Evolutionary conservation across 1,284 basidiomycete genomes (phyloP), one percentile per base, ranked within the genome.

Genomic region (Gymnopus androsaceus): DNA sequence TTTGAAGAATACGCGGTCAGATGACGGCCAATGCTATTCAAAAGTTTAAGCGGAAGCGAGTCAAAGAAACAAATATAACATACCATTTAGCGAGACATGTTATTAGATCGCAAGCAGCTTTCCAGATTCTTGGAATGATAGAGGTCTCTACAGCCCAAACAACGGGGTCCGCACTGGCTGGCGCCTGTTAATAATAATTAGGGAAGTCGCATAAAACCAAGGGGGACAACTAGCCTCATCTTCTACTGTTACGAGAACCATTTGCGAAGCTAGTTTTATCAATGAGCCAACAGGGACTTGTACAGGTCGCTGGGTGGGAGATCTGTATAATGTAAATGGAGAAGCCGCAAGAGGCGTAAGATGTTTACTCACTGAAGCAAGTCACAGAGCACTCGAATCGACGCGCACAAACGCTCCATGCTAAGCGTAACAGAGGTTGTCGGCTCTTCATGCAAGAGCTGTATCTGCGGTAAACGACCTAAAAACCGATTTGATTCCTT

Each of bases 241-340:
- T n/a, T 66, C 66, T 25, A 34, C 33, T 1, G 80, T 79, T 51
- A 86, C 81, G 34, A 79, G 76, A 30, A 94, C 65, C 30, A 90
- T 69, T 15, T 78, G 75, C 25, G 73, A 65, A 37, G 75, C 75
- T 51, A 89, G 76, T 44, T 75, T 72, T n/a, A 79, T 71, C 15
- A 90, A 61, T 34, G 74, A 63, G 5, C 90, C 91, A 12, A 92
- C 66, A 0, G 94, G 91, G 2, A 95, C 67, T 42, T 83, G 79
- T 1, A 95, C 87, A 7, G 90, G 83, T 15, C 92, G 82, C 40
- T 77, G 72, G 2, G 80, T 82, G 0, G 80, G 72, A 12, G 82
- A 75, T 47, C 89, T 91, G 21, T 1, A 19, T n/a, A 30, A 40
- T 36, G 33, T 34, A 31, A 14, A 15, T 50, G 34, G n/a, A 37